Evolutionary conservation across 495 filamentous ascomycete genomes (phyloP), one percentile per base, ranked within the genome.

Genomic region (Aspergillus ellipticus): DNA sequence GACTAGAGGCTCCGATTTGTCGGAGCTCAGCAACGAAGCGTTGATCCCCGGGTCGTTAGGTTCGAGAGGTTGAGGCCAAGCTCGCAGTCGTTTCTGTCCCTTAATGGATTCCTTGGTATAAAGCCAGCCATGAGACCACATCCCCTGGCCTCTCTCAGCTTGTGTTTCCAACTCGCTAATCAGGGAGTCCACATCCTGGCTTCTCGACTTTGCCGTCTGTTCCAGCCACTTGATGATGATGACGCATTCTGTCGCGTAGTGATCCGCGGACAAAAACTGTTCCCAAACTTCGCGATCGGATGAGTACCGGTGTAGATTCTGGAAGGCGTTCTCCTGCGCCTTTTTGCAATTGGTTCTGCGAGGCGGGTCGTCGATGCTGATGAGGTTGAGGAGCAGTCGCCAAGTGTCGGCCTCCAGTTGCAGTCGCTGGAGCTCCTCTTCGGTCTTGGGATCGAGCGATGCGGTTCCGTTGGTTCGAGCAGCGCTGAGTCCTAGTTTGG

Each of bases 41-140:
- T 81, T 74, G 22, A 85, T 76, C 43, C 75, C 78, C 35, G 81
- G 73, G 41, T 77, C 71, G 54, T 79, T 75, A 6, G 82, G 85
- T 50, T 87, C 86, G 49, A 87, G 74, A 28, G 79, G 77, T 49
- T 84, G 84, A 37, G 85, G 82, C 80, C 82, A 76, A 69, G 80
- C 68, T 35, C 83, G 74, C 49, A 94, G 63, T 48, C 89, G 86
- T 72, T 97, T 98, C 68, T 90, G 85, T 33, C 85, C 81, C 74
- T 98, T 98, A 67, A 98, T 88, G 16, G 86, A 85, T 62, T 88
- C 85, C 58, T 90, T 89, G 1, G 95, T 96, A 65, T 95, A 88
- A 21, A 97, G 79, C 92, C 92, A 96, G 22, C 93, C 92, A 65
- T 89, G 84, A 10, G 88, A 82, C 74, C 92, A 88, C 2, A 89